phyloP scores from a whole-genome alignment of 345 rosid genomes.

The Mercurialis annua region DNA sequence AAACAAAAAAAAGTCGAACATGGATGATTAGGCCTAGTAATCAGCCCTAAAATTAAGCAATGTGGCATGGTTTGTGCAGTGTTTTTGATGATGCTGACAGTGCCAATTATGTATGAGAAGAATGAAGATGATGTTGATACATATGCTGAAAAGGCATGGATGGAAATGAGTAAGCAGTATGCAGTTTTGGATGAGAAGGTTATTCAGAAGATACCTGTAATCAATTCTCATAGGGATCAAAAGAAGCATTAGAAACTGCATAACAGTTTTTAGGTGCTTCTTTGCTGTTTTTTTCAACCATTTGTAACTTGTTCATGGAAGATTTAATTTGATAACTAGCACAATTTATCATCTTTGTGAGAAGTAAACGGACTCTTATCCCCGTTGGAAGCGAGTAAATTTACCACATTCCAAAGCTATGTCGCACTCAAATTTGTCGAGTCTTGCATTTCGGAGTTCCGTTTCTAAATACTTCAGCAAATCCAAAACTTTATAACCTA shows the following conservation, averaged over 20 bases:
- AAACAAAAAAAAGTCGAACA: no score
- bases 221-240: slow-evolving; percentile 12
- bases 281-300: background rate
- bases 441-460: no score
- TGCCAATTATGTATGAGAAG: slow-evolving; percentile 38
- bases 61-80: slow-evolving; percentile 21
- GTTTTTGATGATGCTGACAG: slow-evolving; percentile 32
- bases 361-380: background rate
- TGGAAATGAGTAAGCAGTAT: slow-evolving; percentile 34
- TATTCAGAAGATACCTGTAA: slow-evolving; percentile 29
- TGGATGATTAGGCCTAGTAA: no score
- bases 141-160: slow-evolving; percentile 35
- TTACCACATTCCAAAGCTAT: no score
- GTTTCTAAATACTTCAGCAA: no score
- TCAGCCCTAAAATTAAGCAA: no score
- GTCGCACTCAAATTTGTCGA: no score
- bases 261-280: background rate
- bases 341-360: slow-evolving; percentile 1
- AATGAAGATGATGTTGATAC: slow-evolving; percentile 38
- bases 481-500: no score
- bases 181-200: slow-evolving; percentile 36
- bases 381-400: background rate
- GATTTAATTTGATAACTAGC: background rate
- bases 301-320: slow-evolving; percentile 5
- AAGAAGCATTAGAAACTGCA: slow-evolving; percentile 24